These are phyloP conservation scores for Paxillus rubicundulus DNA, from an alignment of 768 basidiomycete genomes.

Conservation along the genomic window DNA sequence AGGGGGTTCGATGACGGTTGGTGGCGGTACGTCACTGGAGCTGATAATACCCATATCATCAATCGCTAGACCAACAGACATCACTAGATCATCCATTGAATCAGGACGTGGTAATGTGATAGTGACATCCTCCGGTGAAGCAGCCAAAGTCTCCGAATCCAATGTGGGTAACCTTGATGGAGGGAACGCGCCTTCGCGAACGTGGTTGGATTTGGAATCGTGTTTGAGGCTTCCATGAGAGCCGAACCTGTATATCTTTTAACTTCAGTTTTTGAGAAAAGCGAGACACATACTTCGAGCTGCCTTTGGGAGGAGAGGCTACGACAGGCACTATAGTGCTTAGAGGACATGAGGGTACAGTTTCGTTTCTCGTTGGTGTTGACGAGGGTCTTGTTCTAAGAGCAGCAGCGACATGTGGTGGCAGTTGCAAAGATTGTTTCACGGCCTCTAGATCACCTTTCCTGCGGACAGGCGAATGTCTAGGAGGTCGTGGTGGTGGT, in stretches of 20 bases:
- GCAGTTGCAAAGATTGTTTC: conserved; percentile 59
- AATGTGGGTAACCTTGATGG: conserved; percentile 39
- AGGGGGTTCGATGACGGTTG: conserved; percentile 41
- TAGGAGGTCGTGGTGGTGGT: conserved; percentile 60
- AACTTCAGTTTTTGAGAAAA: not conserved
- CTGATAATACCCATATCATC: conserved; percentile 37
- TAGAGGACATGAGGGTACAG: conserved; percentile 29
- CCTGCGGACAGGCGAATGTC: conserved; percentile 53
- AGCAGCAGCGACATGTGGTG: conserved; percentile 49
- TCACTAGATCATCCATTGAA: conserved; percentile 39
- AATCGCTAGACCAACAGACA: conserved; percentile 37
- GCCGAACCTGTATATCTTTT: conserved; percentile 5
- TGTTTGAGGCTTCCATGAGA: conserved; percentile 23
- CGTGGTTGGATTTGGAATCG: conserved; percentile 27
- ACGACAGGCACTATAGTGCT: not conserved
- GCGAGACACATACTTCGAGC: conserved; percentile 17
- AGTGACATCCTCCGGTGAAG: conserved; percentile 18
- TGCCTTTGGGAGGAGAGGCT: conserved; percentile 5
- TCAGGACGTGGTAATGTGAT: conserved; percentile 24
- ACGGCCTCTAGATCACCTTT: conserved; percentile 54
- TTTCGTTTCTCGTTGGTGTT: conserved; percentile 16
- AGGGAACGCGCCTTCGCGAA: conserved; percentile 67
- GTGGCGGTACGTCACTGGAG: conserved; percentile 34
- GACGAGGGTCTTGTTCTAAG: conserved; percentile 28
- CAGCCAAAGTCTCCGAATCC: conserved; percentile 15